Evolutionary conservation across 1,284 basidiomycete species (phyloP), one percentile per base, ranked within the genome.

Genomic region (Omphalotus olearius): DNA sequence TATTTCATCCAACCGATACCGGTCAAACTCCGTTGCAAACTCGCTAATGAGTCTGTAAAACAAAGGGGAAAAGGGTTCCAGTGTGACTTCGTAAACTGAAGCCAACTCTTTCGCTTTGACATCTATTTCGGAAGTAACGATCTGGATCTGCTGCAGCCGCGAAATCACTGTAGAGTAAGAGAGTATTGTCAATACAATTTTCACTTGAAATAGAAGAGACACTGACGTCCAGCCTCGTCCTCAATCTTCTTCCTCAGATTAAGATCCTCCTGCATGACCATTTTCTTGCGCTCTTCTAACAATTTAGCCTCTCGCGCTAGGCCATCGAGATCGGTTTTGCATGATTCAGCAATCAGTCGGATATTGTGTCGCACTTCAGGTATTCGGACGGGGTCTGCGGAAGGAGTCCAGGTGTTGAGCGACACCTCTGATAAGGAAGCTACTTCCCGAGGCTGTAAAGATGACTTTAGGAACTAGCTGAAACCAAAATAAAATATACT

Each of bases 301-400:
- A 82, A 78, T 56, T 87, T 88, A 1, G 91, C 97, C 72, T 99
- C 95, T 18, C 85, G 80, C 1, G 93, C 93, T 16, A 99, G 79
- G 11, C 89, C 89, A 45, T 91, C 85, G 1, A 99, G 78, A 52
- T 94, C 90, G 23, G 78, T 82, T 57, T 89, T 90, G 58, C 91
- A 86, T 1, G 83, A 76, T 43, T 94, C 90, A 2, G 84, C 79
- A 41, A 99, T 91, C 40, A 98, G 78, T 5, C 87, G 82, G 23
- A 99, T 70, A 66, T 99, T 99, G 66, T 99, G 95, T 33, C 94
- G 83, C 16, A 99, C 83, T 74, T 99, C 97, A 0, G 96, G 95
- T 57, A 99, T 82, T 55, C 90, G 85, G 41, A 85, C 91, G 1
- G 84, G 77, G 59, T 98, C 93, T 11, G 82, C 82, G 0, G 90